Base-by-base conservation (phyloP, 768 basidiomycete species). In the Suillus subalutaceus region DNA sequence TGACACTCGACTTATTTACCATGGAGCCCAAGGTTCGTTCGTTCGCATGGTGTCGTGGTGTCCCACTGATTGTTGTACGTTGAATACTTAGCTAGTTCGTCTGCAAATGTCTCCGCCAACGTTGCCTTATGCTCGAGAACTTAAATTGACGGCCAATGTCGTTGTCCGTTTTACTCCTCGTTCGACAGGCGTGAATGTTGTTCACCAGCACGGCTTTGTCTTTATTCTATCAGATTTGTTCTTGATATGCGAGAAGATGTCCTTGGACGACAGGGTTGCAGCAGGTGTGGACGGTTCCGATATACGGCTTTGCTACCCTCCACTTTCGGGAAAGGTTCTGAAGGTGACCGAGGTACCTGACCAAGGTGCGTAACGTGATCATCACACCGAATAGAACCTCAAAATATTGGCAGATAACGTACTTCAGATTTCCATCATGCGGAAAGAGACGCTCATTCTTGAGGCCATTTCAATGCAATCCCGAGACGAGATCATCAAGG, bases 241-340 rank as follows among this genome's bases (percentile, higher is more conserved):
- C 77, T 82, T 99, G 63, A 79, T 99, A 37, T 94, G 93, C 71
- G 96, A 98, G 76, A 85, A 88, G 72, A 94, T 97, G 86, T 73
- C 85, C 1, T 84, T 82, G 23, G 84, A 88, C 62, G 92, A 97
- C 66, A 83, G 81, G 64, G 77, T 79, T 46, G 78, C 82, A 35
- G 71, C 77, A 66, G 82, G 80, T 15, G 78, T 81, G 40, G 86
- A 87, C 65, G 88, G 88, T 13, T 84, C 90, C 6, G 94, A 97
- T 73, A 91, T 97, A 90, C 93, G 89, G 88, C 81, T 99, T 56
- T 88, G 90, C 70, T 99, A 97, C 80, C 97, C 97, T 20, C 97
- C 97, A 6, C 81, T 99, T 41, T 91, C 97, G 15, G 97, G 96
- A 6, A 98, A 97, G 75, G 96, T 97, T 71, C 82, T 99, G 63